phyloP scores from a whole-genome alignment of 352 stramenopile species.

The Lagenidium giganteum region DNA sequence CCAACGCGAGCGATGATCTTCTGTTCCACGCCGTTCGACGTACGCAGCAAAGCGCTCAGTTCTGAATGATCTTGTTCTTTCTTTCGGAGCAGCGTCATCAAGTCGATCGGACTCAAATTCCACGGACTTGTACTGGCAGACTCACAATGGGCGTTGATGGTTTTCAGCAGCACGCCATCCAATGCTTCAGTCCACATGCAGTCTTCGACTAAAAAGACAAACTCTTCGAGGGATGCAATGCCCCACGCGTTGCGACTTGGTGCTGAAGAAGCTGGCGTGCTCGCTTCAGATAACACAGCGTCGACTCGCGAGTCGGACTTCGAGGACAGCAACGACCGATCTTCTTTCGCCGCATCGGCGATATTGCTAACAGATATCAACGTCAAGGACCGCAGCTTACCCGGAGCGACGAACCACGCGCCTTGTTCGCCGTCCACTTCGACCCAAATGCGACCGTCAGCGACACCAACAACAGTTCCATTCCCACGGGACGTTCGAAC shows the following conservation, averaged over 20 bases:
- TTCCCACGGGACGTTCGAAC: constrained; percentile 60
- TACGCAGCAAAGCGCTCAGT: not conserved
- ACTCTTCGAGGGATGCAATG: constrained; percentile 20
- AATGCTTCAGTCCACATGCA: constrained; percentile 20
- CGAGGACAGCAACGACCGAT: no score
- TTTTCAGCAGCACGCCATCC: constrained; percentile 25
- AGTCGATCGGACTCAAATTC: constrained; percentile 31
- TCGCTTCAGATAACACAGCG: not conserved
- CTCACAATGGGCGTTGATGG: constrained; percentile 44
- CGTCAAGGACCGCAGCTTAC: constrained; percentile 31
- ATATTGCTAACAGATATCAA: constrained; percentile 7
- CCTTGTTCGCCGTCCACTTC: constrained; percentile 70
- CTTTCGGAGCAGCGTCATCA: constrained; percentile 16
- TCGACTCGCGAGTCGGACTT: no score
- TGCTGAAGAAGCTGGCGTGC: not conserved
- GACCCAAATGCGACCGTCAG: constrained; percentile 59
- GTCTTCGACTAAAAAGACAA: constrained; percentile 24
- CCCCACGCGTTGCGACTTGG: constrained; percentile 4
- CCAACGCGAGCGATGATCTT: constrained; percentile 35
- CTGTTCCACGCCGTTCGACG: constrained; percentile 1
- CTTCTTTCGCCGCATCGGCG: not conserved
- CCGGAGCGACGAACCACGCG: constrained; percentile 69
- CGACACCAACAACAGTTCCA: constrained; percentile 47
- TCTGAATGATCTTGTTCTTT: constrained; percentile 10
- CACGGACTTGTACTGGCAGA: constrained; percentile 34